Evolutionary conservation across 1,284 basidiomycete species (phyloP).

Genomic region (Sanghuangporus sanghuang): DNA sequence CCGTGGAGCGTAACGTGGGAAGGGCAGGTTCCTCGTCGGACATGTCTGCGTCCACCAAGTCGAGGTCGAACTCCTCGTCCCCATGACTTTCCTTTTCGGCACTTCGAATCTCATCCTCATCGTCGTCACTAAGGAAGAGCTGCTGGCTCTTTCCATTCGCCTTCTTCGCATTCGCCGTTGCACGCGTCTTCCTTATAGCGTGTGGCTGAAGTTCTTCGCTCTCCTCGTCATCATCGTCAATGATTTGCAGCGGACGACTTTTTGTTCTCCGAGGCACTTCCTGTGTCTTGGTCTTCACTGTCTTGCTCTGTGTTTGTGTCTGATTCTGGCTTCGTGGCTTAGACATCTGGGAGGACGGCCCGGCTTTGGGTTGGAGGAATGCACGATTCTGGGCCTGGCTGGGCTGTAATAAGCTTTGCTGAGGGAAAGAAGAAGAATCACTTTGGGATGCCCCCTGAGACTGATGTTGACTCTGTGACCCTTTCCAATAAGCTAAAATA

Average conservation of each 20-base stretch:
- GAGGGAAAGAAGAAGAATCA: neutral
- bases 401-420: slow-evolving; percentile 5
- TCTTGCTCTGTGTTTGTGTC: slow-evolving; percentile 2
- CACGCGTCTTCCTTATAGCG: slow-evolving; percentile 7
- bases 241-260: slow-evolving; percentile 1
- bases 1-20: slow-evolving; percentile 27
- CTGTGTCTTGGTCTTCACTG: neutral
- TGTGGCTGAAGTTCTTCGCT: slow-evolving; percentile 16
- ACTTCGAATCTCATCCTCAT: slow-evolving; percentile 22
- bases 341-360: neutral
- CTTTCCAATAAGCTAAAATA: slow-evolving; percentile 50
- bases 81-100: neutral
- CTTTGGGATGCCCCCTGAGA: slow-evolving; percentile 20
- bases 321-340: slow-evolving; percentile 6
- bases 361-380: slow-evolving; percentile 8
- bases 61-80: slow-evolving; percentile 3
- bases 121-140: slow-evolving; percentile 40
- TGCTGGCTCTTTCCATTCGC: slow-evolving; percentile 18
- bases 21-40: neutral
- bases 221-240: slow-evolving; percentile 17
- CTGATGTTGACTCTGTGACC: slow-evolving; percentile 19
- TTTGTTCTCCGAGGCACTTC: neutral
- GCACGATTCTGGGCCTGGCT: slow-evolving; percentile 21
- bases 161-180: slow-evolving; percentile 21
- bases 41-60: neutral